Conservation (phyloP, 2,329 filamentous ascomycete species). For the Xenoacremonium recifei region DNA sequence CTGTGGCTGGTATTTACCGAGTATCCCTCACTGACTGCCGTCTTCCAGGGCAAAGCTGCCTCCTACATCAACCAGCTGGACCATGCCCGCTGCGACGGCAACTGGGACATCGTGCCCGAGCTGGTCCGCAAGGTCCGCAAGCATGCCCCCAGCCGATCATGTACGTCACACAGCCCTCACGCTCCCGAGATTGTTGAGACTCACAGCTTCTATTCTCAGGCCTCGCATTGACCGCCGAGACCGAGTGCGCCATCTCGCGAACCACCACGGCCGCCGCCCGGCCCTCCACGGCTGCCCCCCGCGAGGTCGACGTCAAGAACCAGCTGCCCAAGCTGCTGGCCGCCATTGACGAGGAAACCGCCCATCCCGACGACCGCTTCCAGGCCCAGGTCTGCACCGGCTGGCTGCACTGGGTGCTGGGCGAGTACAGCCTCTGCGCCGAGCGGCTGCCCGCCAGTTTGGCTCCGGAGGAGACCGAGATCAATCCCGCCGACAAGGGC, state of each 20-base stretch:
- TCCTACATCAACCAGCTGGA: slow-evolving; percentile 83
- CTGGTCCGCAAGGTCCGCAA: slow-evolving; percentile 91
- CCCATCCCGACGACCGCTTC: slow-evolving; percentile 58
- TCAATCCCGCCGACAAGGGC: slow-evolving; percentile 52
- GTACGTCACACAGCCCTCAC: slow-evolving; percentile 50
- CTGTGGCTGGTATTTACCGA: too few relatives aligned
- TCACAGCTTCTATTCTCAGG: slow-evolving; percentile 42
- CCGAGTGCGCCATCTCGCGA: slow-evolving; percentile 64
- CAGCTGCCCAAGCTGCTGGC: slow-evolving; percentile 51
- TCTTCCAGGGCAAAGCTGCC: slow-evolving; percentile 73
- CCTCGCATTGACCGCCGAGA: slow-evolving; percentile 67
- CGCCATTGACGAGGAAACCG: slow-evolving; percentile 58
- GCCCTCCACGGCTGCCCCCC: slow-evolving; percentile 32
- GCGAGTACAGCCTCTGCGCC: slow-evolving; percentile 59
- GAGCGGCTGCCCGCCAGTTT: slow-evolving; percentile 63
- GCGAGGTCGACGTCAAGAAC: slow-evolving; percentile 44
- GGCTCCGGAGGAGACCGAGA: slow-evolving; percentile 50
- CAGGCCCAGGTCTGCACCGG: slow-evolving; percentile 82
- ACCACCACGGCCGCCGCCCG: slow-evolving; percentile 38
- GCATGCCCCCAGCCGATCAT: slow-evolving; percentile 81
- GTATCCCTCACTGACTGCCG: too few relatives aligned
- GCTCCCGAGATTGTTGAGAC: slow-evolving; percentile 1
- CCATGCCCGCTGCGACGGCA: slow-evolving; percentile 80
- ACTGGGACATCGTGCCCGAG: slow-evolving; percentile 85
- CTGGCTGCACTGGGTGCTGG: slow-evolving; percentile 79